Conservation (phyloP, 768 basidiomycete species). For the Leccinum ochraceum region DNA sequence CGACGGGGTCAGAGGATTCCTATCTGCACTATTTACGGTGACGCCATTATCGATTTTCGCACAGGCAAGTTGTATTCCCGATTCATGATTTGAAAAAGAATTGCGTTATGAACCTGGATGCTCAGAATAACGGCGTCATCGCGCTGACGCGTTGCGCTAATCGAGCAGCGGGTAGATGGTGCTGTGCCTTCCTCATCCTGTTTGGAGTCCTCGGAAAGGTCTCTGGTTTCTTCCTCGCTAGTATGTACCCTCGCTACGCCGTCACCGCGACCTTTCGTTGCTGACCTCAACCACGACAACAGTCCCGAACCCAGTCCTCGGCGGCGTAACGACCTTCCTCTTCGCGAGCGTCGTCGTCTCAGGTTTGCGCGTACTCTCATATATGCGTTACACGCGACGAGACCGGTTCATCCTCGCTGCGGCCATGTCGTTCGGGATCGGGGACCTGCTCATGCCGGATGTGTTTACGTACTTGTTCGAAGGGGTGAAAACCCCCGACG, state of each 20-base stretch:
- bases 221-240: slow-evolving; percentile 81
- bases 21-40: too few relatives aligned
- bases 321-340: slow-evolving; percentile 86
- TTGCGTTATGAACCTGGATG: neutral
- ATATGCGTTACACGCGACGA: slow-evolving; percentile 57
- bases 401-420: slow-evolving; percentile 72
- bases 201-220: slow-evolving; percentile 82
- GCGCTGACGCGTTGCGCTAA: slow-evolving; percentile 78
- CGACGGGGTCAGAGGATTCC: too few relatives aligned
- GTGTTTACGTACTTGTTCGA: slow-evolving; percentile 74
- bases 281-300: neutral
- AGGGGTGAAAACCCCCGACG: slow-evolving; percentile 49
- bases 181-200: slow-evolving; percentile 75
- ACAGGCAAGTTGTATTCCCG: too few relatives aligned
- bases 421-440: slow-evolving; percentile 68
- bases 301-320: slow-evolving; percentile 80
- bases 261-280: neutral
- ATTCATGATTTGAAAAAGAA: neutral
- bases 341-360: slow-evolving; percentile 72
- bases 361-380: slow-evolving; percentile 68
- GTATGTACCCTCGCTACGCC: slow-evolving; percentile 30
- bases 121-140: slow-evolving; percentile 82
- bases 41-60: too few relatives aligned
- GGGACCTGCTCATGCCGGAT: slow-evolving; percentile 63
- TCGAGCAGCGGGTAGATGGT: slow-evolving; percentile 75